Percentiles rank a stretch among this genome's conserved stretches.
Conservation (phyloP, 306 rosid species). For the Inga oerstediana region DNA sequence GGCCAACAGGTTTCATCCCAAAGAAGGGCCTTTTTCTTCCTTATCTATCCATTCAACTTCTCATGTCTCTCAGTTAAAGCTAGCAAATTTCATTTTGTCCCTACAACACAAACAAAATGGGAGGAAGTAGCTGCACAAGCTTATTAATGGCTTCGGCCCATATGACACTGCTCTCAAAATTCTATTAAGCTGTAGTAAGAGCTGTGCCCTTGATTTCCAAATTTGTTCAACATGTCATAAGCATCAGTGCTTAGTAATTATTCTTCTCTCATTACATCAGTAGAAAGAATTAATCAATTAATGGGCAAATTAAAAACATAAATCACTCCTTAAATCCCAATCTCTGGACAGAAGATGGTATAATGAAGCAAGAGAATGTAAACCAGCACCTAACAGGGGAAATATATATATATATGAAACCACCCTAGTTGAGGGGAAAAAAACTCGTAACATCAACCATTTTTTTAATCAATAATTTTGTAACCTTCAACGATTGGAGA, state of each 20-base stretch:
- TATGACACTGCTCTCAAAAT: no score
- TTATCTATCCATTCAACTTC: background rate
- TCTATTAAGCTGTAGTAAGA: no score
- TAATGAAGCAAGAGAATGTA: slow-evolving; percentile 10
- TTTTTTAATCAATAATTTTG: background rate
- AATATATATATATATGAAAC: background rate
- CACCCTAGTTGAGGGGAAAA: background rate
- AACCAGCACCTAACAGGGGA: background rate
- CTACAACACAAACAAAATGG: no score
- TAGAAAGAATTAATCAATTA: background rate
- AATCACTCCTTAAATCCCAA: background rate
- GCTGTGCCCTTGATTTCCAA: no score
- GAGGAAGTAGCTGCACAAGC: no score
- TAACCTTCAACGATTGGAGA: background rate
- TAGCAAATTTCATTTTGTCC: no score
- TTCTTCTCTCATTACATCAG: background rate
- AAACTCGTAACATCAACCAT: background rate
- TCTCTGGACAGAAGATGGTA: background rate
- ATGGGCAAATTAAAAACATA: background rate
- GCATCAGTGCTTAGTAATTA: background rate
- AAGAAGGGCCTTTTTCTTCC: background rate
- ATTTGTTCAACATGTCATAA: background rate
- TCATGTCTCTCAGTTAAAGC: background rate
- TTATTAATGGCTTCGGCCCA: no score
- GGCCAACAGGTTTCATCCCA: background rate